Evolutionary conservation across 441 rosid species (phyloP), one percentile per base, ranked within the genome.

Genomic region (Eutrema salsugineum): DNA sequence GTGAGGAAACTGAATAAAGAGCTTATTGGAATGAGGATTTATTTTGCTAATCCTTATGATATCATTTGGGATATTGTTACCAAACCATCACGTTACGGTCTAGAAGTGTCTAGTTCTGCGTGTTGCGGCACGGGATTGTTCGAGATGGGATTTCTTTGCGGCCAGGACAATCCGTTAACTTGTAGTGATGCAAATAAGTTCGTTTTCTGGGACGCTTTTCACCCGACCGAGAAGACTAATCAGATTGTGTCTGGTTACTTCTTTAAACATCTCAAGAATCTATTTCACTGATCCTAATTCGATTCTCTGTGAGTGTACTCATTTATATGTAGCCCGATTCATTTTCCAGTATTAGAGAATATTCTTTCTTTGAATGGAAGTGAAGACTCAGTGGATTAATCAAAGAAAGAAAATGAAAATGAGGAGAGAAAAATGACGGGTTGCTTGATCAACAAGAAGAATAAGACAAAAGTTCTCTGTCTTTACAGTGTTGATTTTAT

Each of bases 181-280:
- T 88, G 94, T 59, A 19, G 80, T 42, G 92, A 88, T 73, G 91
- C 91, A 2, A 77, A 73, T 42, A 84, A 84, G 49, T 85, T 70
- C 36, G 83, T 88, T 6, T 86, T 90, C 14, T 87, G 97, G 94
- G 94, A 88, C 73, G 64, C 92, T 16, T 72, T 88, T 74, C 94
- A 91, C 38, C 92, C 91, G 0, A 80, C 89, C 6, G 84, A 87
- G 53, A 85, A 38, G 67, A 66, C 91, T 68, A 81, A 84, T 66
- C 38, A 70, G 72, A 73, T 88, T 32, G 77, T 84, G 11, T 72
- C 86, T n/a, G 79, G 80, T 70, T 24, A 70, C 64, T 55, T 82
- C 1, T 42, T 77, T 16, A 71, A 33, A n/a, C 46, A 20, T 65
- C 79, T 79, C 36, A 72, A 73, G 75, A 58, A 43, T 42, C 5